phyloP scores from a whole-genome alignment of 805 yeast species.

The Komagataella pastoris region DNA sequence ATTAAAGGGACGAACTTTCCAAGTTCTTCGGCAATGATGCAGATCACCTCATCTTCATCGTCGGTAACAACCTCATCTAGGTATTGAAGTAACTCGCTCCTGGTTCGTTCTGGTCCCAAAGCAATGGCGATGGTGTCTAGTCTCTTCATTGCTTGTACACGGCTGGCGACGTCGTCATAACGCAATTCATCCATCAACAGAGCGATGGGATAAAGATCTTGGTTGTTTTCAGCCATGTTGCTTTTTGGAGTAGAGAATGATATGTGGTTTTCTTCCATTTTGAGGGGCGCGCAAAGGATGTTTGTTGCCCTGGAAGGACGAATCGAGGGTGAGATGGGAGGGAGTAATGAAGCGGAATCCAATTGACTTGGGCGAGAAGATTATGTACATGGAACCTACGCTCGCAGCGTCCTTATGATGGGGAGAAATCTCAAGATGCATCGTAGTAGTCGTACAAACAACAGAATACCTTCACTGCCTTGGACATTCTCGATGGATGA shows the following conservation, averaged over 20 bases:
- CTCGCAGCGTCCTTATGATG: too few species aligned
- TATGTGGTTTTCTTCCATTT: constrained; percentile 5
- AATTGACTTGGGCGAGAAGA: not conserved
- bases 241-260: constrained; percentile 1
- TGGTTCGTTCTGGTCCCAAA: constrained; percentile 84
- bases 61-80: constrained; percentile 84
- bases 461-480: too few species aligned
- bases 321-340: not conserved
- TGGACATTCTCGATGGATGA: too few species aligned
- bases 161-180: constrained; percentile 88
- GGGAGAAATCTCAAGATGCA: too few species aligned
- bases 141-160: constrained; percentile 91
- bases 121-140: constrained; percentile 92
- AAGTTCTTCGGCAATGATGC: constrained; percentile 83
- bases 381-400: too few species aligned
- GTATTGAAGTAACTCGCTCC: constrained; percentile 82
- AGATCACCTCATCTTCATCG: constrained; percentile 96
- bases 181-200: constrained; percentile 87
- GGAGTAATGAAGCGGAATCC: not conserved
- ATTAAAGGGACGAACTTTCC: constrained; percentile 80
- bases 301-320: not conserved
- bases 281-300: not conserved
- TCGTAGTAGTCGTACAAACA: too few species aligned
- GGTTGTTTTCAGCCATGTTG: not conserved
- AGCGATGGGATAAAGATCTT: constrained; percentile 86